A percentile compares a stretch with the other conserved stretches of the same genome.
These are phyloP conservation scores for Tylopilus cervinicoccineus DNA, from an alignment of 768 basidiomycete genomes.

Conservation along the genomic window DNA sequence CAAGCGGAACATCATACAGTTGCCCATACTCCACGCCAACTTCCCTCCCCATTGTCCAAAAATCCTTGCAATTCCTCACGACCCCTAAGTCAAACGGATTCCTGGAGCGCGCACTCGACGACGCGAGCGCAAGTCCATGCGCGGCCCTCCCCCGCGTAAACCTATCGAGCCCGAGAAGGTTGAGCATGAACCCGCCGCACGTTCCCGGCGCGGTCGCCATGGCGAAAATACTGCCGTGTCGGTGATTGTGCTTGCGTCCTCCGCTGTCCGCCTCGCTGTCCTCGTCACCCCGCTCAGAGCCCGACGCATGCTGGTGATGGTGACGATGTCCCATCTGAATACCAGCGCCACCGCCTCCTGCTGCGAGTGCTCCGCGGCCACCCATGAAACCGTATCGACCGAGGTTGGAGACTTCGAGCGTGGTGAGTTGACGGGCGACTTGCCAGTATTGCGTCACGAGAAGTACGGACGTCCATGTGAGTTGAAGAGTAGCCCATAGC, in stretches of 20 bases:
- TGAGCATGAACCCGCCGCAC: conserved; percentile 67
- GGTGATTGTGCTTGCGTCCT: conserved; percentile 43
- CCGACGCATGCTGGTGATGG: conserved; percentile 21
- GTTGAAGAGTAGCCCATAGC: conserved; percentile 86
- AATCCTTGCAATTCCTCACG: conserved; percentile 81
- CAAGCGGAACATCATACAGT: conserved; percentile 84
- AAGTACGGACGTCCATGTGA: conserved; percentile 91
- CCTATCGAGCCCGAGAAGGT: conserved; percentile 87
- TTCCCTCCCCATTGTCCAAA: conserved; percentile 85
- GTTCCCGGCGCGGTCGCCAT: conserved; percentile 31
- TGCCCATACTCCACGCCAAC: conserved; percentile 88
- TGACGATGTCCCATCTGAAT: conserved; percentile 82
- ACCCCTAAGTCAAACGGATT: conserved; percentile 93
- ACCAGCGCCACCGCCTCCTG: conserved; percentile 49
- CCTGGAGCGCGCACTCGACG: conserved; percentile 49
- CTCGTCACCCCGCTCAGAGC: conserved; percentile 47
- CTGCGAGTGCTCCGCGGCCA: conserved; percentile 69
- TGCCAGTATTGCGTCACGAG: conserved; percentile 89
- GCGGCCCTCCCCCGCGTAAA: conserved; percentile 91
- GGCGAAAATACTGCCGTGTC: conserved; percentile 35
- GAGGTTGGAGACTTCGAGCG: conserved; percentile 91
- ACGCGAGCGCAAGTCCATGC: conserved; percentile 74
- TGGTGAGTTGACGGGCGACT: conserved; percentile 91
- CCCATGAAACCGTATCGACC: conserved; percentile 98
- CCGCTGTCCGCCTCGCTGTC: conserved; percentile 34